phyloP scores from a whole-genome alignment of 1,139 yeast genomes.

The Nadsonia starkeyi-henricii region DNA sequence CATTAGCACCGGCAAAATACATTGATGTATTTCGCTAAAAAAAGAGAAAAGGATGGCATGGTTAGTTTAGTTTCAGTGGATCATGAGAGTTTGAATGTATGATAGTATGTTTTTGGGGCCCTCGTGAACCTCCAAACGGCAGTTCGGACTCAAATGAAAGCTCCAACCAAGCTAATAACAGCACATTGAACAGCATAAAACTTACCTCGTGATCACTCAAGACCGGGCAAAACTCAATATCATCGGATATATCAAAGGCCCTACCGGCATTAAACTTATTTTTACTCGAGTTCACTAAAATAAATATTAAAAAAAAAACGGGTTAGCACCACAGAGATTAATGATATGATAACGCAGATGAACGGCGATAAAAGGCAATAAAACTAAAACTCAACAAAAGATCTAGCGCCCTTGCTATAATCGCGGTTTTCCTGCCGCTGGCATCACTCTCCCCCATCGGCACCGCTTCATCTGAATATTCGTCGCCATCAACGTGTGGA shows the following conservation, averaged over 20 bases:
- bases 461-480: neutral
- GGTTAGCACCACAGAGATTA: neutral
- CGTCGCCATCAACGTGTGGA: no score
- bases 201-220: constrained; percentile 20
- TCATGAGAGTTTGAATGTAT: constrained; percentile 4
- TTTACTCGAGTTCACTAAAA: constrained; percentile 3
- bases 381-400: no score
- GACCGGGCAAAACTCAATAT: constrained; percentile 50
- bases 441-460: neutral
- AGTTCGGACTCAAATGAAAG: no score
- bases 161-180: no score
- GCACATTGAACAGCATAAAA: no score
- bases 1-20: constrained; percentile 5
- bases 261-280: constrained; percentile 42
- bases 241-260: constrained; percentile 52
- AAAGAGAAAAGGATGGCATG: constrained; percentile 5
- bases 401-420: no score
- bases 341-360: neutral
- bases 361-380: neutral
- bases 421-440: no score
- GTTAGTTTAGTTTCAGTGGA: constrained; percentile 2
- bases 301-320: no score
- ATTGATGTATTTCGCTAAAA: constrained; percentile 6
- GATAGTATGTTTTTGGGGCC: no score
- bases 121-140: no score